Base-by-base conservation (phyloP, 1,284 basidiomycete species). In the Irpex lacteus region DNA sequence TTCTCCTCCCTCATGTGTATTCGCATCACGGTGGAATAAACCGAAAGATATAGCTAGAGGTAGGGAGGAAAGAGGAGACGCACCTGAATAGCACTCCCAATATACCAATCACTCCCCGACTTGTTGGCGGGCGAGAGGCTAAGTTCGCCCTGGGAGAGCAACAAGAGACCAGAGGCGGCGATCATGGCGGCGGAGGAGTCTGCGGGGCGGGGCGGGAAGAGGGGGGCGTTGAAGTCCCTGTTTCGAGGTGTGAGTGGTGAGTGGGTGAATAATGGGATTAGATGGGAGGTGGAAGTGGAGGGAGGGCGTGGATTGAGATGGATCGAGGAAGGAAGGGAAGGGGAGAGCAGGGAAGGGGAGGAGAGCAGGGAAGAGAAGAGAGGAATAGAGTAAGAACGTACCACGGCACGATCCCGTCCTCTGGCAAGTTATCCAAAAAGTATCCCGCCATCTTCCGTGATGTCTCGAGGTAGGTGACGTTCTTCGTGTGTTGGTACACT, bases 151-250 rank as follows among this genome's bases (percentile, higher is more conserved):
- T 82, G 75, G 0, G 86, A 79, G n/a, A 90, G 79, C 5, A 88
- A 74, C 40, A 90, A 73, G 47, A 90, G 76, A 0, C 81, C 89
- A 50, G 78, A 85, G 2, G 83, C 82, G 0, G 81, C 85, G 66
- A 89, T 82, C 59, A 82, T 85, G 1, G 87, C 85, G 2, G 89
- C 87, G 15, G 88, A 90, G 4, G 85, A 85, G 75, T 91, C 89
- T 3, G 87, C 85, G 1, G 86, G 84, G 15, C 82, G 78, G 0
- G 84, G 81, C 4, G 82, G 81, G 19, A 71, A 71, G 34, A 79
- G 68, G 2, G 88, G 88, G 2, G 87, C 89, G 64, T 90, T 82
- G 74, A 89, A 91, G 71, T 90, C 88, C 88, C 87, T 89, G 62
- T n/a, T n/a, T n/a, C n/a, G n/a, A 18, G 9, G 15, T 6, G 18